phyloP scores from a whole-genome alignment of 345 rosid genomes.

The Draba incana region DNA sequence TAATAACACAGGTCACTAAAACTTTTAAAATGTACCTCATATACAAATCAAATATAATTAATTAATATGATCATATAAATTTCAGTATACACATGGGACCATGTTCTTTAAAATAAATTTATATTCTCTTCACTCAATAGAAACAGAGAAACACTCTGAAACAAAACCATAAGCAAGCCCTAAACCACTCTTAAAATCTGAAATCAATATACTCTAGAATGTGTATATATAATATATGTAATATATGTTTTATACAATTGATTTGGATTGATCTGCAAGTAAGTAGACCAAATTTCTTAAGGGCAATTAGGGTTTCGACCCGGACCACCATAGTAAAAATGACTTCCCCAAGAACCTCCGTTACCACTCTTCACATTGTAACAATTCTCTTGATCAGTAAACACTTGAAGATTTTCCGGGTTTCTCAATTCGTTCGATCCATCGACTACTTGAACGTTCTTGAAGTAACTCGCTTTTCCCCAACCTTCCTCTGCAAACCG shows the following conservation, averaged over 20 bases:
- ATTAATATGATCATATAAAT: conserved; percentile 25
- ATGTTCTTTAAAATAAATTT: conserved; percentile 35
- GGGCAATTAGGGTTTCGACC: conserved; percentile 67
- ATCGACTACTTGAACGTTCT: conserved; percentile 68
- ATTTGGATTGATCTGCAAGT: conserved; percentile 31
- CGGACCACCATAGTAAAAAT: conserved; percentile 78
- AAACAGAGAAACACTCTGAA: conserved; percentile 35
- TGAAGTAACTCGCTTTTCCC: conserved; percentile 66
- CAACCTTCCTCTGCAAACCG: conserved; percentile 68
- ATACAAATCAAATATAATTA: conserved; percentile 25
- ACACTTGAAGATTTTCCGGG: conserved; percentile 58
- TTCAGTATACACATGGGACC: conserved; percentile 42
- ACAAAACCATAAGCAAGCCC: conserved; percentile 16
- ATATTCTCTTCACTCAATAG: conserved; percentile 30
- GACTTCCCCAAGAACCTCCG: conserved; percentile 67
- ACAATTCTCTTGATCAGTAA: conserved; percentile 66
- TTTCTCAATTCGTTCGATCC: conserved; percentile 57
- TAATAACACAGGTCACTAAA: conserved; percentile 36
- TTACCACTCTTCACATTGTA: conserved; percentile 62
- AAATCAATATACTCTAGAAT: conserved; percentile 34
- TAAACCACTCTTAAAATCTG: conserved; percentile 29
- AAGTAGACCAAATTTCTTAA: conserved; percentile 43
- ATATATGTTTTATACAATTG: conserved; percentile 43
- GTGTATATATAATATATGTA: conserved; percentile 29
- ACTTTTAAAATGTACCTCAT: conserved; percentile 10